These are phyloP conservation scores for Aegilops sharonensis DNA, from an alignment of 176 grass and related monocot species.

Conservation along the genomic window DNA sequence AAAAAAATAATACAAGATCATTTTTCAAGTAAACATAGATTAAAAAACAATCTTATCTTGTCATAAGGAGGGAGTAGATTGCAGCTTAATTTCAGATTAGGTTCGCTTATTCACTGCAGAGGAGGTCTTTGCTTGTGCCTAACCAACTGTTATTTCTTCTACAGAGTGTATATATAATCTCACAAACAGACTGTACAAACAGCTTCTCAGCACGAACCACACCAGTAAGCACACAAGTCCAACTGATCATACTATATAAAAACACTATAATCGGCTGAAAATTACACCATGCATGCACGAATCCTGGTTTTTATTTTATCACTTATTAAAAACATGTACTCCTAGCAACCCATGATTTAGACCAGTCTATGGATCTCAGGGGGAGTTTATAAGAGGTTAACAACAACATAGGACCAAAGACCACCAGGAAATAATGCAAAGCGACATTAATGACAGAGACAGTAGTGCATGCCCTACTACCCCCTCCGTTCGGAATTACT, in stretches of 20 bases:
- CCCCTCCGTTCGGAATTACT: too few species aligned
- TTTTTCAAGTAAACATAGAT: too few species aligned
- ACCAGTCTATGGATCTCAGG: not conserved
- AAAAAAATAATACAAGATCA: too few species aligned
- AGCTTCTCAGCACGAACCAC: too few species aligned
- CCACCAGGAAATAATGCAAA: not conserved
- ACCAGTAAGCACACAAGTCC: too few species aligned
- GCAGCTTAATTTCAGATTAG: not conserved
- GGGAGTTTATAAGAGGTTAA: not conserved
- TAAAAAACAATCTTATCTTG: too few species aligned
- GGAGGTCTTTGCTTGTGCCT: not conserved
- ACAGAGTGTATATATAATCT: too few species aligned
- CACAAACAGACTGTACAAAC: too few species aligned
- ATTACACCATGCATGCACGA: not conserved
- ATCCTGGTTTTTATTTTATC: not conserved
- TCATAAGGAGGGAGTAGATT: too few species aligned
- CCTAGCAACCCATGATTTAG: not conserved
- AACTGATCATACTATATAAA: too few species aligned
- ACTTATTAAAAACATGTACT: not conserved
- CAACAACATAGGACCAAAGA: slow-evolving; percentile 5
- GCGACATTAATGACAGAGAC: not conserved
- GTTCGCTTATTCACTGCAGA: not conserved
- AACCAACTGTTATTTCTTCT: not conserved
- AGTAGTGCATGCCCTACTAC: not conserved
- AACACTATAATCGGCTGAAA: not conserved